Conservation (phyloP, 1,139 yeast species). For the Yamadazyma sp. region DNA sequence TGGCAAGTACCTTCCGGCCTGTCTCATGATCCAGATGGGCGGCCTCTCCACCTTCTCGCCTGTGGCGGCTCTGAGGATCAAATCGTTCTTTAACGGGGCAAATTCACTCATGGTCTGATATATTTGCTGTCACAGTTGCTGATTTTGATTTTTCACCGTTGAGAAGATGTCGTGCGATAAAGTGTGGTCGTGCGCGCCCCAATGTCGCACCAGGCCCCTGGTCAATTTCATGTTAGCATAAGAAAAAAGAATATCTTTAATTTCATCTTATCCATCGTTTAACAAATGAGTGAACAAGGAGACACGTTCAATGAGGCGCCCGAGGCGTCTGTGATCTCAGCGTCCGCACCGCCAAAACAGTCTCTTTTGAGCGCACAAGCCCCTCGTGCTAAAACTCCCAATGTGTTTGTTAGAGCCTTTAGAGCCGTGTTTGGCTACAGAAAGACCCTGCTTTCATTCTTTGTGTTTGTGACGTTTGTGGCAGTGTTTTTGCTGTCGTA, state of each 20-base stretch:
- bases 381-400: constrained; percentile 8
- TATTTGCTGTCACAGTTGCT: neutral
- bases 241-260: neutral
- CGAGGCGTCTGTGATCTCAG: constrained; percentile 5
- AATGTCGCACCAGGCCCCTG: too few relatives aligned
- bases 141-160: neutral
- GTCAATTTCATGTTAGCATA: neutral
- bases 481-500: constrained; percentile 29
- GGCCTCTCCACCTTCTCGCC: constrained; percentile 91
- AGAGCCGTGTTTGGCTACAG: constrained; percentile 54
- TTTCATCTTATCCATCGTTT: neutral
- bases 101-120: constrained; percentile 36
- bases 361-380: constrained; percentile 2
- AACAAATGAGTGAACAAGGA: constrained; percentile 5
- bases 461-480: constrained; percentile 44
- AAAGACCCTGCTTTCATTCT: constrained; percentile 56
- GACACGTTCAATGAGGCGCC: constrained; percentile 4
- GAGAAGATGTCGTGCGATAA: too few relatives aligned
- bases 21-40: constrained; percentile 97
- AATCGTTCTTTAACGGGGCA: constrained; percentile 80
- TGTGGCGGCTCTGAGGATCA: constrained; percentile 82
- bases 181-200: too few relatives aligned
- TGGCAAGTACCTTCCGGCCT: constrained; percentile 86
- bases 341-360: constrained; percentile 4
- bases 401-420: constrained; percentile 13